A percentile compares a stretch with the other conserved stretches of the same genome.
These are phyloP conservation scores for Talaromyces sp. DNA, from an alignment of 2,329 filamentous ascomycete genomes.

Conservation along the genomic window DNA sequence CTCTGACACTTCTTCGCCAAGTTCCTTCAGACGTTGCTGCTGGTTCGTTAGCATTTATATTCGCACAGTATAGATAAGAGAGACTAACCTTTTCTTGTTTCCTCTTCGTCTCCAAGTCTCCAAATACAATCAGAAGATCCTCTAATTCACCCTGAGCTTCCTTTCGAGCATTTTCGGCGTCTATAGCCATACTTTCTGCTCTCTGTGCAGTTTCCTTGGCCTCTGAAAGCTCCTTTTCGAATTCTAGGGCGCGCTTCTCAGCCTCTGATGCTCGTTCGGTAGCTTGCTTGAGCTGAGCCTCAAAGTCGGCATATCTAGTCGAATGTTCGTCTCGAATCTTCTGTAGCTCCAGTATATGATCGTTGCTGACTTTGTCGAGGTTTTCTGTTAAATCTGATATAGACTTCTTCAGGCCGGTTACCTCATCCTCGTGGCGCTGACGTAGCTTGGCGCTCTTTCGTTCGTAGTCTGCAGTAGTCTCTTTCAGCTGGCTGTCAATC, in stretches of 20 bases:
- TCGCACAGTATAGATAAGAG: neutral
- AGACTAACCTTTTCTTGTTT: constrained; percentile 67
- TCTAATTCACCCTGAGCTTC: constrained; percentile 70
- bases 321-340: constrained; percentile 52
- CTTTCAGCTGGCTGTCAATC: constrained; percentile 48
- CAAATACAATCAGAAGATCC: constrained; percentile 76
- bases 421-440: constrained; percentile 56
- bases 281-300: constrained; percentile 49
- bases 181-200: constrained; percentile 32
- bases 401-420: constrained; percentile 60
- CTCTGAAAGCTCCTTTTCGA: constrained; percentile 24
- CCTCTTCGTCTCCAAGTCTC: constrained; percentile 74
- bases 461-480: constrained; percentile 41
- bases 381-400: constrained; percentile 57
- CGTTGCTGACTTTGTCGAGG: constrained; percentile 55
- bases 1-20: constrained; percentile 71
- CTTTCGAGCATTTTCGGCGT: constrained; percentile 62
- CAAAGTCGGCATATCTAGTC: constrained; percentile 43
- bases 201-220: constrained; percentile 27
- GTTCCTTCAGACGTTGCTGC: constrained; percentile 58
- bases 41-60: constrained; percentile 37
- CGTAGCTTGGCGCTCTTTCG: constrained; percentile 36
- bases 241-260: constrained; percentile 25
- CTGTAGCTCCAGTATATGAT: constrained; percentile 59
- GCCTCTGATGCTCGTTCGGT: constrained; percentile 38